phyloP scores from a whole-genome alignment of 1,284 basidiomycete genomes.

The Trichosporon coremiiforme region DNA sequence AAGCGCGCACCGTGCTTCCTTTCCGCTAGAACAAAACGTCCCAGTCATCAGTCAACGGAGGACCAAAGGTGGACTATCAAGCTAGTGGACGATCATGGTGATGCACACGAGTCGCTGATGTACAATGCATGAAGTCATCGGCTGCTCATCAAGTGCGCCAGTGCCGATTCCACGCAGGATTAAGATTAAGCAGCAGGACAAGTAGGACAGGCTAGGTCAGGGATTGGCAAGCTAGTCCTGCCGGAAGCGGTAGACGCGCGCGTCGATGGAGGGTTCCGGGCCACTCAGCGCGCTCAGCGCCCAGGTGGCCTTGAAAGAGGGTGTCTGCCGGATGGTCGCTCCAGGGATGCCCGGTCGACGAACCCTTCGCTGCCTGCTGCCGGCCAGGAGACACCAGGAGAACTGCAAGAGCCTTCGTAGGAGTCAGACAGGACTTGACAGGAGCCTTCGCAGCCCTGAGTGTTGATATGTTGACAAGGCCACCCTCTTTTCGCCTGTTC shows the following conservation, averaged over 20 bases:
- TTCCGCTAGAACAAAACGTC: too few species aligned
- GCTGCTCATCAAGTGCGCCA: background rate
- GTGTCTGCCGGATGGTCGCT: conserved; percentile 1
- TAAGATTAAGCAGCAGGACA: conserved; percentile 9
- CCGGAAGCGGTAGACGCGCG: conserved; percentile 1
- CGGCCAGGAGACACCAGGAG: background rate
- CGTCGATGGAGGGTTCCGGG: background rate
- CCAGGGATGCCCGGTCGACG: background rate
- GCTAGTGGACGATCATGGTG: too few species aligned
- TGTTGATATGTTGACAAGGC: conserved; percentile 3
- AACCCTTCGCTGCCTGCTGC: background rate
- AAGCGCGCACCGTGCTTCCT: background rate
- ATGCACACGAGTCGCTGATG: background rate
- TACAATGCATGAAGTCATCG: background rate
- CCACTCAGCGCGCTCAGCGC: background rate
- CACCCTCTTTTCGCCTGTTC: conserved; percentile 10
- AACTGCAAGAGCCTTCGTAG: conserved; percentile 1
- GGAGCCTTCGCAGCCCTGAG: background rate
- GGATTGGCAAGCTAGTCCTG: background rate
- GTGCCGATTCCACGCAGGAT: background rate
- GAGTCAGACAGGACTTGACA: background rate
- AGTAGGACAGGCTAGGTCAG: background rate
- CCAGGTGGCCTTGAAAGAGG: background rate
- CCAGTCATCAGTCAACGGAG: too few species aligned
- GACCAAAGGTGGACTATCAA: too few species aligned